Conservation (phyloP, 192 early-diverging fungal species). For the Backusella mclennaniae region DNA sequence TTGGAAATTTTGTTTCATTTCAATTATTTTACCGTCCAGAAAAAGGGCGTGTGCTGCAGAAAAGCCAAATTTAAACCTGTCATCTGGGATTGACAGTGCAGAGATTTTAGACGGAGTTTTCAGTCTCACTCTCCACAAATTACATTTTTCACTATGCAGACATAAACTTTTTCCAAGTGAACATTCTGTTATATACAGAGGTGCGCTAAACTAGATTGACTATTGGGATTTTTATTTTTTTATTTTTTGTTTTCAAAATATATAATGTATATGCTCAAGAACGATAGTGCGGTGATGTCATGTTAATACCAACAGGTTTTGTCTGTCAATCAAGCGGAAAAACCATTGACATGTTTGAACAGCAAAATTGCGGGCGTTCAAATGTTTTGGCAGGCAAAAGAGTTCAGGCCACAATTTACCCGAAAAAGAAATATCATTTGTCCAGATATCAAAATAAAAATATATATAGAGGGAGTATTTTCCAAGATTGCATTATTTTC, state of each 20-base stretch:
- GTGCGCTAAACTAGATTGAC: not conserved
- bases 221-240: not conserved
- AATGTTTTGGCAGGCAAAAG: not conserved
- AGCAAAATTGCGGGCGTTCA: not conserved
- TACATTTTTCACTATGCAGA: not conserved
- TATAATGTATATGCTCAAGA: not conserved
- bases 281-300: not conserved
- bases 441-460: not conserved
- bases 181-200: not conserved
- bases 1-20: not conserved
- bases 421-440: not conserved
- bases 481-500: not conserved
- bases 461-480: not conserved
- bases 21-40: not conserved
- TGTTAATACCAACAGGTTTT: not conserved
- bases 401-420: conserved; percentile 4
- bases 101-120: not conserved
- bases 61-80: not conserved
- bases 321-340: not conserved
- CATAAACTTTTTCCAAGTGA: not conserved
- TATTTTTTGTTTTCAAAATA: no score
- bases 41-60: not conserved
- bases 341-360: not conserved
- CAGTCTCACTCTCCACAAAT: not conserved
- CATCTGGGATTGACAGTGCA: not conserved